Conservation (phyloP, 176 grass and related monocot species). For the Musa itinerans region DNA sequence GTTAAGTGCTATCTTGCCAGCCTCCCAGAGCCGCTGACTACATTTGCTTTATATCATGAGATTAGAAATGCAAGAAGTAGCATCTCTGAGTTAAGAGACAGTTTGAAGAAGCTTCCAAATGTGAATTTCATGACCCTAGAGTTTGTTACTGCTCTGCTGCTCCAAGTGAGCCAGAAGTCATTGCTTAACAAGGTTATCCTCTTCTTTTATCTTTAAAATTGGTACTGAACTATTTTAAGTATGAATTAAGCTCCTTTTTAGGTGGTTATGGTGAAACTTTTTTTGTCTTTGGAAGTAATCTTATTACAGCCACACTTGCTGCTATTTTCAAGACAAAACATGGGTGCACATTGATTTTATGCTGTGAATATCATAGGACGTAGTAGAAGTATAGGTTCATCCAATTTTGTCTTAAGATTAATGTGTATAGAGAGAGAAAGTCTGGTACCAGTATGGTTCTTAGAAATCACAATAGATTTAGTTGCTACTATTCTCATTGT, state of each 20-base stretch:
- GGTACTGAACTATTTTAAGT: not conserved
- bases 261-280: not conserved
- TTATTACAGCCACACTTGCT: not conserved
- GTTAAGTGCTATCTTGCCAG: slow-evolving; percentile 90
- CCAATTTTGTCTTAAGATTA: too few relatives aligned
- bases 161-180: slow-evolving; percentile 80
- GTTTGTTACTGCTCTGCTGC: slow-evolving; percentile 78
- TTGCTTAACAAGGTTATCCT: slow-evolving; percentile 76
- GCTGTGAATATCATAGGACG: not conserved
- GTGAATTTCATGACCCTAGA: slow-evolving; percentile 98
- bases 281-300: not conserved
- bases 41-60: slow-evolving; percentile 73
- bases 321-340: not conserved
- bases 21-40: slow-evolving; percentile 78
- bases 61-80: slow-evolving; percentile 71
- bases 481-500: too few relatives aligned
- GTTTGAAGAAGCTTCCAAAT: slow-evolving; percentile 96
- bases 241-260: slow-evolving; percentile 8
- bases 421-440: too few relatives aligned
- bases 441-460: too few relatives aligned
- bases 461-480: too few relatives aligned
- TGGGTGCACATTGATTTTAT: not conserved
- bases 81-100: slow-evolving; percentile 80
- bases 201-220: slow-evolving; percentile 1
- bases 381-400: too few relatives aligned